Evolutionary conservation across 2,329 filamentous ascomycete genomes (phyloP).

Genomic region (Verticillium tricorpus): DNA sequence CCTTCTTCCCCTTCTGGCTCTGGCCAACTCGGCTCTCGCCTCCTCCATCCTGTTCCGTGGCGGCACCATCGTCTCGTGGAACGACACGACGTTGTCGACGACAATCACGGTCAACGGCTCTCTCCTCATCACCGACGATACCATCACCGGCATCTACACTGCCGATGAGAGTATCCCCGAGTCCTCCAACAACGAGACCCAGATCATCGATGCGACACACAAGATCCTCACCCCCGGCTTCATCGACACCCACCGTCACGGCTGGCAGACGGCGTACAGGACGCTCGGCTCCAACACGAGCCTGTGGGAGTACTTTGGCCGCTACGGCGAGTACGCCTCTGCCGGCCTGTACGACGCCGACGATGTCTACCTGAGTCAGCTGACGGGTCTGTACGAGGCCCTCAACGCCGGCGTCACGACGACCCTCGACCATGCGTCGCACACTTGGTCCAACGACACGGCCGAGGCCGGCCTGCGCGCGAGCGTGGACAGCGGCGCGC

Average conservation of each 20-base stretch:
- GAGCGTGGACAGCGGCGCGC: slow-evolving; percentile 41
- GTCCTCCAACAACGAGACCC: slow-evolving; percentile 21
- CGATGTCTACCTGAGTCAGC: slow-evolving; percentile 41
- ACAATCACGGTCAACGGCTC: slow-evolving; percentile 34
- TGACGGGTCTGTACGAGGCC: slow-evolving; percentile 43
- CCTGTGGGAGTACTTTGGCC: slow-evolving; percentile 40
- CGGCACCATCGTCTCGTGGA: slow-evolving; percentile 37
- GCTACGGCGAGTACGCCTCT: slow-evolving; percentile 30
- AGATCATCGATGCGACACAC: slow-evolving; percentile 41
- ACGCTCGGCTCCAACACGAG: slow-evolving; percentile 48
- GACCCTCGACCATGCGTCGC: slow-evolving; percentile 47
- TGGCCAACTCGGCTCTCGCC: slow-evolving; percentile 4
- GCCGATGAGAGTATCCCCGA: slow-evolving; percentile 8
- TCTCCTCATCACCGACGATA: slow-evolving; percentile 32
- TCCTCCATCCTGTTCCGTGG: slow-evolving; percentile 22
- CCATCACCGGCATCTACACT: slow-evolving; percentile 27
- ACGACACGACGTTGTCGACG: slow-evolving; percentile 25
- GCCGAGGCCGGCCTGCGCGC: slow-evolving; percentile 40
- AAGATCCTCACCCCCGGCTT: slow-evolving; percentile 53
- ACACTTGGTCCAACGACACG: slow-evolving; percentile 38
- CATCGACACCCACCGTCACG: slow-evolving; percentile 51
- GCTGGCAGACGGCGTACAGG: slow-evolving; percentile 52
- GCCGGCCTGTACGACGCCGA: slow-evolving; percentile 29
- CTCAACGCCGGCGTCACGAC: slow-evolving; percentile 51
- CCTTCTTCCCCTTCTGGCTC: neutral